phyloP scores from a whole-genome alignment of 345 rosid genomes.

The Schrenkiella parvula region DNA sequence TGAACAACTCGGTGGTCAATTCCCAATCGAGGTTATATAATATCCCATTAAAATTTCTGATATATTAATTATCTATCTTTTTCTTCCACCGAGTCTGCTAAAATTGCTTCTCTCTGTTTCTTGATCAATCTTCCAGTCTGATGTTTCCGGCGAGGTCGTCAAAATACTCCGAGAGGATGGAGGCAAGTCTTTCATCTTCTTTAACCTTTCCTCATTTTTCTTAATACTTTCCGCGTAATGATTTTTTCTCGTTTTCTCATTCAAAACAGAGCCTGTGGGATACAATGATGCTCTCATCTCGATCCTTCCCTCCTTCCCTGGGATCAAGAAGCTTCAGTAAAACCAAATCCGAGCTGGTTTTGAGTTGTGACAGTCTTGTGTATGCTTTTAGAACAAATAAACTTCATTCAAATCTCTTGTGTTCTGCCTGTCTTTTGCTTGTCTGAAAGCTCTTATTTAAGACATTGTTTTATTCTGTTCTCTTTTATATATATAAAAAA shows the following conservation, averaged over 20 bases:
- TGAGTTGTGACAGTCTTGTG: conserved; percentile 20
- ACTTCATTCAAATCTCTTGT: conserved; percentile 22
- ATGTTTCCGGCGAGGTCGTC: conserved; percentile 73
- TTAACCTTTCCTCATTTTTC: not conserved
- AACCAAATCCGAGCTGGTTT: conserved; percentile 7
- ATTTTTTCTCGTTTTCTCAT: not conserved
- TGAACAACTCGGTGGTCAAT: conserved; percentile 79
- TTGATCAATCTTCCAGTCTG: conserved; percentile 48
- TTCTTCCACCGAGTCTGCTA: not conserved
- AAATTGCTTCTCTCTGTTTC: not conserved
- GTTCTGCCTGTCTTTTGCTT: not conserved
- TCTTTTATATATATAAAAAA: not conserved
- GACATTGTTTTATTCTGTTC: conserved; percentile 3
- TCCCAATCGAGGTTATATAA: conserved; percentile 64
- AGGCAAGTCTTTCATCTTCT: conserved; percentile 43
- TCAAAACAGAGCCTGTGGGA: conserved; percentile 74
- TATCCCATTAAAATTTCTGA: not conserved
- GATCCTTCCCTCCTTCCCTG: conserved; percentile 84
- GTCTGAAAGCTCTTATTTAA: conserved; percentile 15
- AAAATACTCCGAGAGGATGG: conserved; percentile 75
- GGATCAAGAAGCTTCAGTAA: conserved; percentile 84
- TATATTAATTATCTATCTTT: not conserved
- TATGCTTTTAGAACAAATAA: conserved; percentile 24
- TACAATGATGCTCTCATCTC: conserved; percentile 78
- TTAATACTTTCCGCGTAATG: not conserved